These are phyloP conservation scores for Fraxinus albicans DNA, from an alignment of 305 asterid genomes.

Conservation along the genomic window DNA sequence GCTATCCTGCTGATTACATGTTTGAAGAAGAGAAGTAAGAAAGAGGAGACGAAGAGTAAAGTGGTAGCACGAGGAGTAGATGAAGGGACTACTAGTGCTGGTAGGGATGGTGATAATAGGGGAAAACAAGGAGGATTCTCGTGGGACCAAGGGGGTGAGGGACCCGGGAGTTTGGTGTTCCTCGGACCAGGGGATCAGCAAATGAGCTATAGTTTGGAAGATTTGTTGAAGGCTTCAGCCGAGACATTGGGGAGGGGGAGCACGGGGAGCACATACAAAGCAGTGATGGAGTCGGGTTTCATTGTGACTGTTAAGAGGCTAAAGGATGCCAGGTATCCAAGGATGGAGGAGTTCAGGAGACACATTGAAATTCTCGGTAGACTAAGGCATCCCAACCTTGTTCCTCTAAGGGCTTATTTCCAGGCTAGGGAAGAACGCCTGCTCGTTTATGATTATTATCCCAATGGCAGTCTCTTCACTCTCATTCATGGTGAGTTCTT, in stretches of 20 bases:
- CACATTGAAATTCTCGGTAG: conserved; percentile 81
- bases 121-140: conserved; percentile 59
- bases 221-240: conserved; percentile 88
- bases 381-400: conserved; percentile 84
- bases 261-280: conserved; percentile 90
- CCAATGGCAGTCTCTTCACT: conserved; percentile 96
- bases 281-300: conserved; percentile 93
- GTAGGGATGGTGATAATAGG: conserved; percentile 37
- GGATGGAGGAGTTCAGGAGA: conserved; percentile 77
- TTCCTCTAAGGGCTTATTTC: conserved; percentile 91
- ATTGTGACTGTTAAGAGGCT: conserved; percentile 91
- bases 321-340: conserved; percentile 72
- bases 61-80: conserved; percentile 40
- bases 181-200: conserved; percentile 80
- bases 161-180: conserved; percentile 74
- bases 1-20: conserved; percentile 23
- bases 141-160: conserved; percentile 85
- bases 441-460: conserved; percentile 89
- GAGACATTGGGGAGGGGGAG: conserved; percentile 96
- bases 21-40: conserved; percentile 33
- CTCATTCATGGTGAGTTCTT: conserved; percentile 69
- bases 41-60: conserved; percentile 35
- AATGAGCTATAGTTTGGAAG: conserved; percentile 84
- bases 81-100: conserved; percentile 40
- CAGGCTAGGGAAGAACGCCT: conserved; percentile 94